phyloP scores from a whole-genome alignment of 2,329 filamentous ascomycete genomes.

The Xylaria hypoxylon region DNA sequence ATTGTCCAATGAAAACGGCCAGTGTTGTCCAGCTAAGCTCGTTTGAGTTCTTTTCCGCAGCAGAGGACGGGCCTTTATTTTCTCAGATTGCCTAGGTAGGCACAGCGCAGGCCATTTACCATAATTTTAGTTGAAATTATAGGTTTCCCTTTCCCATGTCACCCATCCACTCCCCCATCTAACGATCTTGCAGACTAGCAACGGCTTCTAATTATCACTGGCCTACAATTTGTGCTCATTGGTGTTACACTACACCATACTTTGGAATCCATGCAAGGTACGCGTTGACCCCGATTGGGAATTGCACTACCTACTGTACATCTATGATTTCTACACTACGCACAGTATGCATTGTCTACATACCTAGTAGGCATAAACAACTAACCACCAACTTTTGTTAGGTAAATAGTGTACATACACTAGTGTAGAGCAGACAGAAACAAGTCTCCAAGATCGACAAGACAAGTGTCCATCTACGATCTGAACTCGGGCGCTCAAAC shows the following conservation, averaged over 20 bases:
- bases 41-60: conserved; percentile 2
- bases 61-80: background rate
- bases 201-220: conserved; percentile 12
- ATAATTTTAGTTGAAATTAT: conserved; percentile 32
- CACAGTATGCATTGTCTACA: background rate
- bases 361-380: no score
- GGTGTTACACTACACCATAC: no score
- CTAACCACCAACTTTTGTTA: background rate
- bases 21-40: conserved; percentile 9
- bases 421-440: background rate
- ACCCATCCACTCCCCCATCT: conserved; percentile 15
- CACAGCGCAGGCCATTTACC: conserved; percentile 4
- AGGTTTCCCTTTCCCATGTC: conserved; percentile 23
- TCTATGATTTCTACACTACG: no score
- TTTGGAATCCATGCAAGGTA: conserved; percentile 20
- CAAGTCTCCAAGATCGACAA: conserved; percentile 14
- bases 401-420: no score
- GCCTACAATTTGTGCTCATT: conserved; percentile 18
- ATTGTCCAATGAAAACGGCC: conserved; percentile 18
- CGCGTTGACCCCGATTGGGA: conserved; percentile 9
- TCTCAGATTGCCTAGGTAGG: conserved; percentile 3
- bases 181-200: conserved; percentile 15
- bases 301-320: background rate
- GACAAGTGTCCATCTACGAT: conserved; percentile 10
- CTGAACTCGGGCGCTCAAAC: conserved; percentile 1